These are phyloP conservation scores for Acanthamoeba triangularis DNA, from an alignment of 208 protist species.

Conservation along the genomic window DNA sequence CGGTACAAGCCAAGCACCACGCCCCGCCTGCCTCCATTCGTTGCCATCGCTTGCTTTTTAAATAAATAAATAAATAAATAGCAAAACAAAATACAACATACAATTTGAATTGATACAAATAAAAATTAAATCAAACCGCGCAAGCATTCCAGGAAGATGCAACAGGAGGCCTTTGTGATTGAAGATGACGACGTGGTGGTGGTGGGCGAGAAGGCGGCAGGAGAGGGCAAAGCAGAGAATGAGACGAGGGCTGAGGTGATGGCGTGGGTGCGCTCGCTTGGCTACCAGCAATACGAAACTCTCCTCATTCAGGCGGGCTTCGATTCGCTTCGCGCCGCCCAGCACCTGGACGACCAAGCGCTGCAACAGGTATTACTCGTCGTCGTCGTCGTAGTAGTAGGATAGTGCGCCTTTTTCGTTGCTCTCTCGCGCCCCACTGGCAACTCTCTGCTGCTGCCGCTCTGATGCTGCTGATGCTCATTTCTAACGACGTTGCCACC, in stretches of 20 bases:
- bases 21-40: not conserved
- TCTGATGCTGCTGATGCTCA: too few species aligned
- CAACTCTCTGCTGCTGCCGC: too few species aligned
- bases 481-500: too few species aligned
- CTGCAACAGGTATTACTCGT: not conserved
- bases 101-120: too few species aligned
- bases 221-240: not conserved
- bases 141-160: too few species aligned
- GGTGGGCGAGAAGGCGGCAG: not conserved
- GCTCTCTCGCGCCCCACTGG: too few species aligned
- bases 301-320: not conserved
- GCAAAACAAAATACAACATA: too few species aligned
- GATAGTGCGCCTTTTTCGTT: too few species aligned
- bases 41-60: not conserved
- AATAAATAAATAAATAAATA: not conserved
- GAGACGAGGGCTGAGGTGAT: not conserved
- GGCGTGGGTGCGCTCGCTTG: not conserved
- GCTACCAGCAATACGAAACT: not conserved
- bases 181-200: not conserved
- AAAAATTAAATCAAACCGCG: too few species aligned
- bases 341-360: not conserved
- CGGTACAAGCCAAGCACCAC: not conserved
- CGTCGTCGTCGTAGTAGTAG: too few species aligned
- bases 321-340: not conserved
- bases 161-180: too few species aligned